Base-by-base conservation (phyloP, 345 rosid genomes). In the Heritiera fomes region DNA sequence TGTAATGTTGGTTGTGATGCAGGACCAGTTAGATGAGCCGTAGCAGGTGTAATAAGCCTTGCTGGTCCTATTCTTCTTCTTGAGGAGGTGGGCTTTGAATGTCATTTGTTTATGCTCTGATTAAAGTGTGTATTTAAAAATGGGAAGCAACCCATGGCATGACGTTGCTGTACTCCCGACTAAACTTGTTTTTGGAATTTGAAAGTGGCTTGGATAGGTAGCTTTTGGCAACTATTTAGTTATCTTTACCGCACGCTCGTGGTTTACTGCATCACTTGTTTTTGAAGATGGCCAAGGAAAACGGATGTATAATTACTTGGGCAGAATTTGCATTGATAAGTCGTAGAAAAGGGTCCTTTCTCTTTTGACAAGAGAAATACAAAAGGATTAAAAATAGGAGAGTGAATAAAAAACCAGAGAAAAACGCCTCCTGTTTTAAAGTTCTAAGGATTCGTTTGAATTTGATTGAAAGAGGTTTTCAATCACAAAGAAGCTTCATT, bases 11-110 rank as follows among this genome's bases (percentile, higher is more conserved):
- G 5, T 43, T 75, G 75, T 79, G 1, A 10, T 82, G 88, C 91
- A 91, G 94, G 94, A 91, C 87, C 94, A 89, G 83, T 81, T 89
- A 84, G 94, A 91, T 83, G 94, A 91, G 87, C 88, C 94, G 41
- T 90, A 88, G 77, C 73, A 78, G 84, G 83, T 32, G 66, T 14
- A 59, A 61, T 72, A 41, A 76, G 62, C 18, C 75, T 23, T 68
- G 59, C 55, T 28, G 82, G 86, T 80, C 86, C 87, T 81, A 78
- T 85, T 84, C 87, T 83, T 84, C 85, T 73, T 79, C 69, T 53
- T 81, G 80, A 78, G 91, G 94, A 84, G 90, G 89, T 87, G 92
- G 92, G 87, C 88, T 87, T 85, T 87, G 91, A 88, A 87, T 90
- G 90, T 88, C 91, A 87, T 90, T 82, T 76, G 76, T 53, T 70